Percentiles rank a stretch among this genome's conserved stretches.
These are phyloP conservation scores for Malus fusca DNA, from an alignment of 306 rosid genomes.

Conservation along the genomic window DNA sequence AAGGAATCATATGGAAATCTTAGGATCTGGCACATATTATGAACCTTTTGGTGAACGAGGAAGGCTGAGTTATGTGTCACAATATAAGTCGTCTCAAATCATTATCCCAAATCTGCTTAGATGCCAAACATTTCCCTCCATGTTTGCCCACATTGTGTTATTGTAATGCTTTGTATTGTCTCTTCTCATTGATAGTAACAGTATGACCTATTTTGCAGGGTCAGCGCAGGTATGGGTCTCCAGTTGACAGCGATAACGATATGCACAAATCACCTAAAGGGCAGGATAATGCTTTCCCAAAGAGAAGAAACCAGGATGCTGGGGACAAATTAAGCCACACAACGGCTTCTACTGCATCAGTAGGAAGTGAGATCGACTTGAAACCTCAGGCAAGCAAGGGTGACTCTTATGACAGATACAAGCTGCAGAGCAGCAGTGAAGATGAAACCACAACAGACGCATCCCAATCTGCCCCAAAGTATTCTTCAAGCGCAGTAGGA, in stretches of 20 bases:
- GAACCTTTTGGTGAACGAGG: background rate
- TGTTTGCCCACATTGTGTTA: background rate
- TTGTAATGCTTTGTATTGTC: background rate
- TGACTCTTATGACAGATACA: constrained; percentile 13
- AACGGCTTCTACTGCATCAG: background rate
- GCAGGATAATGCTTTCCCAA: background rate
- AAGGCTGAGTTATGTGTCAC: background rate
- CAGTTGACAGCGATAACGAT: constrained; percentile 1
- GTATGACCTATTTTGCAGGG: constrained; percentile 30
- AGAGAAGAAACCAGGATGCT: constrained; percentile 8
- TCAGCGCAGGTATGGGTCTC: constrained; percentile 1
- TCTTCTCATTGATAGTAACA: background rate
- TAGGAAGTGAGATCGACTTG: background rate
- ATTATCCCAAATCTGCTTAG: background rate
- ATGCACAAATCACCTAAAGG: constrained; percentile 7
- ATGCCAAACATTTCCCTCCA: background rate
- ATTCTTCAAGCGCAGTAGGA: constrained; percentile 41
- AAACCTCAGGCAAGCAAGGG: background rate
- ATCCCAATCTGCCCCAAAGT: constrained; percentile 31
- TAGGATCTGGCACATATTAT: background rate
- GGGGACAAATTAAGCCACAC: background rate
- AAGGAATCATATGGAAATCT: background rate
- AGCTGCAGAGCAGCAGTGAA: constrained; percentile 40
- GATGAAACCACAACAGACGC: constrained; percentile 47
- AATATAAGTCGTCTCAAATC: background rate